Conservation (phyloP, 768 basidiomycete species). For the Sutorius australiensis region DNA sequence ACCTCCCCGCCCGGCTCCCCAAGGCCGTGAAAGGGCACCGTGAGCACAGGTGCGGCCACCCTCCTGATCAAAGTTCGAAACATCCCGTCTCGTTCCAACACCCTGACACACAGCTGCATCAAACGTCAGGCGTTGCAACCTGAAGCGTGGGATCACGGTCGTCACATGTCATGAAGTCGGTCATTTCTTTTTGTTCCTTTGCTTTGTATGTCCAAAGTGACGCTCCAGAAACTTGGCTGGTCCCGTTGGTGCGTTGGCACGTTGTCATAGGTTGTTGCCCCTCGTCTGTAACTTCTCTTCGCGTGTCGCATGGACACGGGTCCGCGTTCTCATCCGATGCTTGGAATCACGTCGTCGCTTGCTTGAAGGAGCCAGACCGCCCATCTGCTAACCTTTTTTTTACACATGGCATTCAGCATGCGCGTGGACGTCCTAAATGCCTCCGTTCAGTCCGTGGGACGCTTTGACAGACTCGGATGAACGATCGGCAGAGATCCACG, state of each 20-base stretch:
- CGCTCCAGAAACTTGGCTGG: neutral
- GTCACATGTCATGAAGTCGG: constrained; percentile 1
- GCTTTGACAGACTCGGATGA: neutral
- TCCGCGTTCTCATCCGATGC: neutral
- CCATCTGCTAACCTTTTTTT: neutral
- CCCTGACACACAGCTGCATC: neutral
- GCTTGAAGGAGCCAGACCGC: neutral
- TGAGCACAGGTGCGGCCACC: neutral
- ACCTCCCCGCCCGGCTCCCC: neutral
- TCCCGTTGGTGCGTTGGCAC: constrained; percentile 7
- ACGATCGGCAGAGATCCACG: constrained; percentile 16
- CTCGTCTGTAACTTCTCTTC: constrained; percentile 1
- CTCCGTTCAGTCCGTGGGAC: neutral
- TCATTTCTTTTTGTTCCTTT: neutral
- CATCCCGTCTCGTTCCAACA: neutral
- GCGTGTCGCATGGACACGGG: neutral
- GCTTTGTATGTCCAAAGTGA: neutral
- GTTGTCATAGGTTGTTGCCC: neutral
- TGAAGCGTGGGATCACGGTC: neutral
- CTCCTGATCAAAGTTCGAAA: constrained; percentile 1
- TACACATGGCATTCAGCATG: neutral
- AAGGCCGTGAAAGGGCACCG: neutral
- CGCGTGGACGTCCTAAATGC: no score
- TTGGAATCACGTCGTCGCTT: neutral
- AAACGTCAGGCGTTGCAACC: constrained; percentile 5